Percentiles rank a stretch among this genome's conserved stretches.
phyloP scores from a whole-genome alignment of 2,329 filamentous ascomycete species.

The Apiospora rasikravindrae region DNA sequence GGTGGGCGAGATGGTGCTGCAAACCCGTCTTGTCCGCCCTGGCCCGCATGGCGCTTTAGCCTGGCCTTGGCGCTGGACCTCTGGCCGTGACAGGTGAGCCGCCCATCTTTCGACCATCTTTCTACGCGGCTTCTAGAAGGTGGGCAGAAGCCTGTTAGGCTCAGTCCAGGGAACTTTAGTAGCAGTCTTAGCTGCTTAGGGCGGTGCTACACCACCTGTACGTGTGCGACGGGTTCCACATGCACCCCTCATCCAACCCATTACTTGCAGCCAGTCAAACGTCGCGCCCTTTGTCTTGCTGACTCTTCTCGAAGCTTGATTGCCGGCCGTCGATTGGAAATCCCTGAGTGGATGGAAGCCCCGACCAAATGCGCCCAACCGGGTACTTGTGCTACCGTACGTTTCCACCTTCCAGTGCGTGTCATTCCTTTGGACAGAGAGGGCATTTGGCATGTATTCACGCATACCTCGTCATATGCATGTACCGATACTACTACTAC shows the following conservation, averaged over 20 bases:
- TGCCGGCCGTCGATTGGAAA: not conserved
- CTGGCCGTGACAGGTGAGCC: not conserved
- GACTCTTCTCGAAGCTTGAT: constrained; percentile 17
- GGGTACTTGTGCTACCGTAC: constrained; percentile 13
- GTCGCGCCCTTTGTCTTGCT: not conserved
- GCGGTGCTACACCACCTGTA: not conserved
- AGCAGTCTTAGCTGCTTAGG: not conserved
- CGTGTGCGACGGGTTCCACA: constrained; percentile 9
- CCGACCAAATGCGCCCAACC: constrained; percentile 5
- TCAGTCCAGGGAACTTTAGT: too few relatives aligned
- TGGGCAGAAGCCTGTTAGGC: constrained; percentile 7
- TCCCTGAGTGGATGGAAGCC: constrained; percentile 12
- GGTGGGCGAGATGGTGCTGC: not conserved
- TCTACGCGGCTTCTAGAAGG: constrained; percentile 19
- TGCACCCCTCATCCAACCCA: constrained; percentile 13
- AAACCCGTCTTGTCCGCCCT: constrained; percentile 14
- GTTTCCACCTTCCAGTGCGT: constrained; percentile 5
- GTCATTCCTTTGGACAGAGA: not conserved
- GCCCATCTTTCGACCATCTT: constrained; percentile 10
- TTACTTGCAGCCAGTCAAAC: constrained; percentile 1
- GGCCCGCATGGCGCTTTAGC: constrained; percentile 9
- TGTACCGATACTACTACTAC: not conserved
- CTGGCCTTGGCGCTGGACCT: not conserved
- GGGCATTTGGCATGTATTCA: too few relatives aligned
- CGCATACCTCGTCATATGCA: not conserved